Percentiles rank a stretch among this genome's conserved stretches.
Evolutionary conservation across 345 rosid genomes (phyloP).

Genomic region (Balakata baccata): DNA sequence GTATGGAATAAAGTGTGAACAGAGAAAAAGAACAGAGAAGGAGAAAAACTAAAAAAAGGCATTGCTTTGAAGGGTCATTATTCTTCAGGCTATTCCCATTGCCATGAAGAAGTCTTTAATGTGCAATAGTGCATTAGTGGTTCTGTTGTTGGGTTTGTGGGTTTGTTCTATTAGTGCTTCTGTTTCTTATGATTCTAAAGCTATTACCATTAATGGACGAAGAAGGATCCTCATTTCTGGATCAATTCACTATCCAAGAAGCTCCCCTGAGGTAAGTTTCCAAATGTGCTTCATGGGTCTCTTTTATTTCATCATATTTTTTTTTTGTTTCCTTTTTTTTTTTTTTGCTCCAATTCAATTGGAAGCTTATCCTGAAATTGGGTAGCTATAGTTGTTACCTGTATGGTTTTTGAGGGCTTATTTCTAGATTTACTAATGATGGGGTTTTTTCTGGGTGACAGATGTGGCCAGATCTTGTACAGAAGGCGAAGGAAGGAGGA

Average conservation of each 20-base stretch:
- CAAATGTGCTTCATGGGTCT: conserved; percentile 29
- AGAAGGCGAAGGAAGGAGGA: conserved; percentile 95
- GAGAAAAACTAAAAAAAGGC: conserved; percentile 19
- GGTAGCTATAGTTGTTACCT: conserved; percentile 14
- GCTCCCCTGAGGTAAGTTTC: conserved; percentile 80
- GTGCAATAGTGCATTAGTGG: conserved; percentile 40
- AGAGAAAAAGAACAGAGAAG: conserved; percentile 24
- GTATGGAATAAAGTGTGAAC: conserved; percentile 41
- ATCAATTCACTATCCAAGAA: conserved; percentile 98
- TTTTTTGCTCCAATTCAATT: background rate
- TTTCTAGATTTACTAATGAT: background rate
- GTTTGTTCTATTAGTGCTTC: conserved; percentile 51
- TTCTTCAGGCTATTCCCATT: conserved; percentile 24
- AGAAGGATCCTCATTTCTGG: conserved; percentile 95
- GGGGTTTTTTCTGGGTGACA: conserved; percentile 30
- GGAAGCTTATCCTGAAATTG: conserved; percentile 17
- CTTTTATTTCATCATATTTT: conserved; percentile 14
- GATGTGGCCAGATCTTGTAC: conserved; percentile 99
- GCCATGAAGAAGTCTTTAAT: conserved; percentile 39
- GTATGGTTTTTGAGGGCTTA: background rate
- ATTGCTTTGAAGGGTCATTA: conserved; percentile 28
- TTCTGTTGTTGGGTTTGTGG: conserved; percentile 33
- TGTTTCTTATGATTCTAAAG: conserved; percentile 81
- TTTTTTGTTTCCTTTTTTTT: background rate
- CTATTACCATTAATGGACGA: conserved; percentile 78